Base-by-base conservation (phyloP, 345 rosid genomes). In the Gossypium arboreum region DNA sequence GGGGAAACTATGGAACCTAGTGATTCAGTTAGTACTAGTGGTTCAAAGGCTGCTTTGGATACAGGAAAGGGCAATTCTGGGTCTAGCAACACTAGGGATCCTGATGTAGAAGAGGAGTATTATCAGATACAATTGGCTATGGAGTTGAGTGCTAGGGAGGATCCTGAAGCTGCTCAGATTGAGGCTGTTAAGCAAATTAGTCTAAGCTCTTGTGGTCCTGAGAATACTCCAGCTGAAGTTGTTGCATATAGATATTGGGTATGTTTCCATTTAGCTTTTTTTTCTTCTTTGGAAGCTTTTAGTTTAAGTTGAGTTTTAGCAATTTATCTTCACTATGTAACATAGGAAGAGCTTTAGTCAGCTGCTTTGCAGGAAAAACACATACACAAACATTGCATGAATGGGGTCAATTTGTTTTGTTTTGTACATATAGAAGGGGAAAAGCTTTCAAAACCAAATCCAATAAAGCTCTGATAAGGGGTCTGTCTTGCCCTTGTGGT, bases 101-200 rank as follows among this genome's bases (percentile, higher is more conserved):
- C 97, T 79, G 90, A 88, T 77, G 60, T 88, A 45, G 95, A 87
- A 81, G 98, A 94, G 80, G 97, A 92, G 81, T 92, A 85, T 85
- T 92, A 85, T 85, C 98, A 94, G 81, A 91, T 92, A 80, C 97
- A 94, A 81, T 54, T 89, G 84, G 98, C 98, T 80, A 72, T 94
- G 75, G 97, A 94, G 83, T 76, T 94, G 84, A 94, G 98, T 85
- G 97, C 97, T 9, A 94, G 84, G 79, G 98, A 94, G 88, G 98
- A 94, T 84, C 98, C 98, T 70, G 98, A 94, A 81, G 97, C 98
- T 29, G 92, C 91, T 83, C 98, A 94, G 81, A 94, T 94, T 80
- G 97, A 94, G 85, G 94, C 97, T 83, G 92, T 94, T 54, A 94
- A 94, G 83, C 98, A 94, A 81, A 88, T 94, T 66, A 94, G 97